Conservation (phyloP, 1,139 yeast species). For the Sugiyamaella pinicola region DNA sequence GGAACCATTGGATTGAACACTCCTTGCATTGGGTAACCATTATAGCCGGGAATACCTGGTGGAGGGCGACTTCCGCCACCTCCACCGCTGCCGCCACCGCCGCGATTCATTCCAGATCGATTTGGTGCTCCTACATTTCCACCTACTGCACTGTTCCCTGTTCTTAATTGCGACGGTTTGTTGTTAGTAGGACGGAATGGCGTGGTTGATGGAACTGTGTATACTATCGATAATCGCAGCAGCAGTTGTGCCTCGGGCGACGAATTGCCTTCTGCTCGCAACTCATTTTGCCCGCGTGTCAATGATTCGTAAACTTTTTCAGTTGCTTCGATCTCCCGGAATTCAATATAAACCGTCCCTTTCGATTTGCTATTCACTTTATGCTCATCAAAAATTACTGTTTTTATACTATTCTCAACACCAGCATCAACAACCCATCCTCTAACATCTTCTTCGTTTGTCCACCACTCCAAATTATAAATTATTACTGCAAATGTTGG, state of each 20-base stretch:
- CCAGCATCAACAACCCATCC: constrained; percentile 38
- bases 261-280: background rate
- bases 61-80: background rate
- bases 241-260: background rate
- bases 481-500: constrained; percentile 25
- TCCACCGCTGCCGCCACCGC: background rate
- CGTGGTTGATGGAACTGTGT: constrained; percentile 7
- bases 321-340: constrained; percentile 26
- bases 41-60: constrained; percentile 10
- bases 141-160: background rate
- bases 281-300: background rate
- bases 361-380: constrained; percentile 42
- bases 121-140: constrained; percentile 3
- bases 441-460: constrained; percentile 41
- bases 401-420: constrained; percentile 32
- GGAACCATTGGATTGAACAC: constrained; percentile 17
- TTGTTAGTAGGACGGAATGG: constrained; percentile 10
- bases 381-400: constrained; percentile 39
- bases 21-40: constrained; percentile 5
- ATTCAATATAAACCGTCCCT: constrained; percentile 35
- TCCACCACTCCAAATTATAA: constrained; percentile 40
- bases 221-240: constrained; percentile 1
- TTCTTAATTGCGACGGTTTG: background rate
- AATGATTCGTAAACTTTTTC: constrained; percentile 18
- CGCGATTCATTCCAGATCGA: constrained; percentile 8